Base-by-base conservation (phyloP, 2,329 filamentous ascomycete genomes). In the Epichloe glyceriae region DNA sequence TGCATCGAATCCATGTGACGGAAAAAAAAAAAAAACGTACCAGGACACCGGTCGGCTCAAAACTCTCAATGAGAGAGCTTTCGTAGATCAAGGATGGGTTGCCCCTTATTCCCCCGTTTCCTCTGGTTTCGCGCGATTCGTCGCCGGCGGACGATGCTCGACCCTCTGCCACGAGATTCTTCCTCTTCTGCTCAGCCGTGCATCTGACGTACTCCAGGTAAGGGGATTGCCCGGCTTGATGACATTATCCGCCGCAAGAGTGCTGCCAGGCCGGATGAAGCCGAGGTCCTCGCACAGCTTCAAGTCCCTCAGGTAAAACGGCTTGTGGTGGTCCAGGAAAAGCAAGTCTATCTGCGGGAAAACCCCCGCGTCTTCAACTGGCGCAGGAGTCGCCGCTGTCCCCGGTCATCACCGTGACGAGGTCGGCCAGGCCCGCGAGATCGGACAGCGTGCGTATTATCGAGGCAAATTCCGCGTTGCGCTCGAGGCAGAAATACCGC, bases 291-390 rank as follows among this genome's bases (percentile, higher is more conserved):
- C 87, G 61, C 83, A 87, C 0, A 89, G 73, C 67, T 88, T 88
- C 54, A 91, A 66, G 58, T 93, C 88, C 0, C 78, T 74, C 1
- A 77, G 79, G 62, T 91, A 93, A 0, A 82, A 78, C 0, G 84
- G 83, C 65, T 91, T 90, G 66, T 84, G 83, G 64, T 93, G 87
- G 60, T 93, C 88, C 37, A 93, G 69, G 64, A 93, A 91, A 64
- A 89, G 70, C 39, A 90, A 67, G 58, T 88, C 85, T 53, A 89
- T 78, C 44, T 75, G 72, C 22, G 71, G 65, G 22, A 89, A 62
- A 4, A 62, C 0, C 79, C 79, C 3, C 70, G 64, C 1, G 67
- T 59, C 54, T 80, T 72, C 4, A 91, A 70, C 5, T 78, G 74
- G 46, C 74, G 72, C 44, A 91, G 71, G 80, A 82, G n/a, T 74